A percentile compares a stretch with the other conserved stretches of the same genome.
phyloP scores from a whole-genome alignment of 768 basidiomycete species.

The Tulasnella sp. region DNA sequence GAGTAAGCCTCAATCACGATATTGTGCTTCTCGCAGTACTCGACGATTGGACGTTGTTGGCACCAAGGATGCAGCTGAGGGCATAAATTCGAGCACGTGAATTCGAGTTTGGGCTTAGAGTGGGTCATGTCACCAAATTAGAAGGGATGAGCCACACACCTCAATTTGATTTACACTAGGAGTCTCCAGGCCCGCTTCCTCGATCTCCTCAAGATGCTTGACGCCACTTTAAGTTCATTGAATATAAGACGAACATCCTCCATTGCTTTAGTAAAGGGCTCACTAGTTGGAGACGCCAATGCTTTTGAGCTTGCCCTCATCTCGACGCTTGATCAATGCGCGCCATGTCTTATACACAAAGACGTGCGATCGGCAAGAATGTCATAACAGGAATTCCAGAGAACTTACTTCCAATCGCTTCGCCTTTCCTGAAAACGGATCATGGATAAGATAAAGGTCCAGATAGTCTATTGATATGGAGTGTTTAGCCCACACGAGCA shows the following conservation, averaged over 20 bases:
- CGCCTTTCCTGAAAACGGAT: conserved; percentile 53
- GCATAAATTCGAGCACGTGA: not conserved
- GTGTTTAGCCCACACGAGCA: conserved; percentile 15
- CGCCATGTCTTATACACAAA: conserved; percentile 35
- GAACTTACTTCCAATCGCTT: conserved; percentile 37
- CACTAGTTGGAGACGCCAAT: conserved; percentile 85
- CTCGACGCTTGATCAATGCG: conserved; percentile 51
- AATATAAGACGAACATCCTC: too few species aligned
- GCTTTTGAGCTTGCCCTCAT: conserved; percentile 51
- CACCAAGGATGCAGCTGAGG: conserved; percentile 66
- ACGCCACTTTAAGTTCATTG: conserved; percentile 36
- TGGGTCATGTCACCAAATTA: too few species aligned
- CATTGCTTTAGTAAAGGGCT: too few species aligned
- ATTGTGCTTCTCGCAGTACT: conserved; percentile 50
- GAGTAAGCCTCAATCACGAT: conserved; percentile 68
- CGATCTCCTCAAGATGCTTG: conserved; percentile 66
- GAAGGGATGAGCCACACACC: conserved; percentile 29
- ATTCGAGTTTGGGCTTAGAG: not conserved
- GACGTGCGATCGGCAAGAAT: too few species aligned
- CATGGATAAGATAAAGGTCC: conserved; percentile 72
- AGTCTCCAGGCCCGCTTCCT: conserved; percentile 44
- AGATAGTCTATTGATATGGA: conserved; percentile 37
- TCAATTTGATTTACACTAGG: conserved; percentile 78
- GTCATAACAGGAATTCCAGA: too few species aligned
- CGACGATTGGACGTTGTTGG: conserved; percentile 66